phyloP scores from a whole-genome alignment of 1,284 basidiomycete species.

The Apiotrichum veenhuisii region DNA sequence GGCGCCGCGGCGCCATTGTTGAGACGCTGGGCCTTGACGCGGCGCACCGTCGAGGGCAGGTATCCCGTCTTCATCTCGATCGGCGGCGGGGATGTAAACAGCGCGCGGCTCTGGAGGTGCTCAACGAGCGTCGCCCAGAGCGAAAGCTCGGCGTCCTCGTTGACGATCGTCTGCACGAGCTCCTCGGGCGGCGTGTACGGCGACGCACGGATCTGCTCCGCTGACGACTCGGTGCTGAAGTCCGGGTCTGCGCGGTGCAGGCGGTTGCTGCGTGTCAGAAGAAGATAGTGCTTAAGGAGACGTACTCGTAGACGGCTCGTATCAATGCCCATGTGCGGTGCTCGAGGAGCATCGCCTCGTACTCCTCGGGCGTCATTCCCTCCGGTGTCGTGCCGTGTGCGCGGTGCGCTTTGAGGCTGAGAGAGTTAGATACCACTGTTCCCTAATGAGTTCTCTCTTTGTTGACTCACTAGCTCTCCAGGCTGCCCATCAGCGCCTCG shows the following conservation, averaged over 20 bases:
- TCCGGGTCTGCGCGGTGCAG: slow-evolving; percentile 29
- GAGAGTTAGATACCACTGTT: not conserved
- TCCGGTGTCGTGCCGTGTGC: not conserved
- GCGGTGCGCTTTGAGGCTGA: slow-evolving; percentile 8
- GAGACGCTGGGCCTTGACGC: slow-evolving; percentile 27
- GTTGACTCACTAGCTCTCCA: slow-evolving; percentile 35
- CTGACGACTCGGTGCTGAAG: slow-evolving; percentile 29
- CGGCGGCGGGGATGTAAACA: slow-evolving; percentile 34
- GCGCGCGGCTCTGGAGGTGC: slow-evolving; percentile 41
- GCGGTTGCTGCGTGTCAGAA: slow-evolving; percentile 27
- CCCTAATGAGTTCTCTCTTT: not conserved
- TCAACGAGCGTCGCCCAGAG: slow-evolving; percentile 41
- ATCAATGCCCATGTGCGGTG: slow-evolving; percentile 47
- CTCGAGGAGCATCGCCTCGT: slow-evolving; percentile 36
- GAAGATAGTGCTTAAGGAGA: not conserved
- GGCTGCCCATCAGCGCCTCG: slow-evolving; percentile 26
- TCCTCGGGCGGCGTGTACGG: slow-evolving; percentile 44
- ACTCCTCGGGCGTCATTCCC: slow-evolving; percentile 24
- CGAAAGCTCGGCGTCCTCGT: slow-evolving; percentile 40
- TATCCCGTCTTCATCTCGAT: slow-evolving; percentile 45
- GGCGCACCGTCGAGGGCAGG: slow-evolving; percentile 41
- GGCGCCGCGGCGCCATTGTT: slow-evolving; percentile 7
- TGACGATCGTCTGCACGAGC: slow-evolving; percentile 39
- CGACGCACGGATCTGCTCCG: slow-evolving; percentile 26
- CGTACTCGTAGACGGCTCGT: slow-evolving; percentile 40